phyloP scores from a whole-genome alignment of 768 basidiomycete genomes.

The Tricholoma sp. region DNA sequence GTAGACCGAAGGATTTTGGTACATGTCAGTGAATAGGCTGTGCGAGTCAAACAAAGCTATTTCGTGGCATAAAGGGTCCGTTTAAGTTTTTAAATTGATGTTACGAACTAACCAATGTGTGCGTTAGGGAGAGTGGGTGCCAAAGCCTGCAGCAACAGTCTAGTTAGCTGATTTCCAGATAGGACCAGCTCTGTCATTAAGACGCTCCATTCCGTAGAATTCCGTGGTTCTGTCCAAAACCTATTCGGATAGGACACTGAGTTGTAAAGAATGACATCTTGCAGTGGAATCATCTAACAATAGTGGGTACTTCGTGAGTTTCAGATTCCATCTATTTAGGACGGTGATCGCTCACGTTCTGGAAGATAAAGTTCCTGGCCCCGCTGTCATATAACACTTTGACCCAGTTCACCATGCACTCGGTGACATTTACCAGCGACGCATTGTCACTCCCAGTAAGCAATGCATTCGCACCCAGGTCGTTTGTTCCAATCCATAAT shows the following conservation, averaged over 20 bases:
- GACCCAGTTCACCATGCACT: constrained; percentile 59
- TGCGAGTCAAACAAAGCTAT: constrained; percentile 60
- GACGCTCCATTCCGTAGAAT: constrained; percentile 54
- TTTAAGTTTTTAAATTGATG: not conserved
- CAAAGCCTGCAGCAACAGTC: constrained; percentile 45
- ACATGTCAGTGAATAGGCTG: constrained; percentile 56
- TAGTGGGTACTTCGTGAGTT: not conserved
- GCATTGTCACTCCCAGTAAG: constrained; percentile 47
- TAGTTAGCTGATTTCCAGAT: constrained; percentile 47
- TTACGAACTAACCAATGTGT: constrained; percentile 34
- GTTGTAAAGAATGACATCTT: constrained; percentile 43
- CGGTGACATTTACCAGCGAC: constrained; percentile 52
- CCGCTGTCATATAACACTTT: constrained; percentile 50
- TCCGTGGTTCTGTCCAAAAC: constrained; percentile 47
- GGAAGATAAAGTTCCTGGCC: constrained; percentile 64
- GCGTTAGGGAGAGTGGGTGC: constrained; percentile 44
- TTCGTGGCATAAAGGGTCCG: not conserved
- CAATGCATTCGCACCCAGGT: constrained; percentile 51
- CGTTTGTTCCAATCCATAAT: constrained; percentile 67
- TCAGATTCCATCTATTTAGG: not conserved
- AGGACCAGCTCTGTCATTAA: constrained; percentile 48
- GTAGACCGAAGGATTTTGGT: constrained; percentile 42
- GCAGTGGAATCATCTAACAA: constrained; percentile 53
- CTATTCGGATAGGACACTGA: constrained; percentile 40
- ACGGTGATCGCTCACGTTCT: constrained; percentile 44